These are phyloP conservation scores for Grosmannia clavigera DNA, from an alignment of 2,329 filamentous ascomycete genomes.

Conservation along the genomic window DNA sequence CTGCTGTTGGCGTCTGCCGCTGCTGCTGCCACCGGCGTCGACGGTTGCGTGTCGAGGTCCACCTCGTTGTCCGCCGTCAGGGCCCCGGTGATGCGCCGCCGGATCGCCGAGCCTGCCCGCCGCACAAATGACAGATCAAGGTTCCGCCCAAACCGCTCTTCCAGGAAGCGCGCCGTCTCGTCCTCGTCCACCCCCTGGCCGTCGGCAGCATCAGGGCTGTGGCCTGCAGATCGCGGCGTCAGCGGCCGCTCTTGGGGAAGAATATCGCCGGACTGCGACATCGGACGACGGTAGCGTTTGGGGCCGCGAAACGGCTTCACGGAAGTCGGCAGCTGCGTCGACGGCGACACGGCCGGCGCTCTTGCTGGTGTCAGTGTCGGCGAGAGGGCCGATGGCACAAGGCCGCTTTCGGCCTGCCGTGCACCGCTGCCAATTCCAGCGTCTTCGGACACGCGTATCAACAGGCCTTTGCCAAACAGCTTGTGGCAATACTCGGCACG, in stretches of 20 bases:
- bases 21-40: background rate
- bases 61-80: slow-evolving; percentile 62
- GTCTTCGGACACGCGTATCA: slow-evolving; percentile 21
- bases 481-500: slow-evolving; percentile 79
- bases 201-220: background rate
- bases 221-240: slow-evolving; percentile 2
- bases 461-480: slow-evolving; percentile 57
- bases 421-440: background rate
- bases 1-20: slow-evolving; percentile 11
- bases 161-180: slow-evolving; percentile 72
- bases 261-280: slow-evolving; percentile 22
- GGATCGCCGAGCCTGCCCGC: slow-evolving; percentile 75
- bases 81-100: slow-evolving; percentile 77
- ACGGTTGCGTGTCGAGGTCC: slow-evolving; percentile 19
- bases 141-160: slow-evolving; percentile 89
- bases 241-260: background rate
- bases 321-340: slow-evolving; percentile 11
- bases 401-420: background rate
- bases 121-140: slow-evolving; percentile 66
- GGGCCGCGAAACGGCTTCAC: slow-evolving; percentile 54
- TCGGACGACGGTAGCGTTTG: slow-evolving; percentile 58
- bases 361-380: background rate
- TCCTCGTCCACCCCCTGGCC: slow-evolving; percentile 27
- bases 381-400: background rate
- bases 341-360: slow-evolving; percentile 14